Conservation (phyloP, 257 asterid genomes). For the Plantago major region DNA sequence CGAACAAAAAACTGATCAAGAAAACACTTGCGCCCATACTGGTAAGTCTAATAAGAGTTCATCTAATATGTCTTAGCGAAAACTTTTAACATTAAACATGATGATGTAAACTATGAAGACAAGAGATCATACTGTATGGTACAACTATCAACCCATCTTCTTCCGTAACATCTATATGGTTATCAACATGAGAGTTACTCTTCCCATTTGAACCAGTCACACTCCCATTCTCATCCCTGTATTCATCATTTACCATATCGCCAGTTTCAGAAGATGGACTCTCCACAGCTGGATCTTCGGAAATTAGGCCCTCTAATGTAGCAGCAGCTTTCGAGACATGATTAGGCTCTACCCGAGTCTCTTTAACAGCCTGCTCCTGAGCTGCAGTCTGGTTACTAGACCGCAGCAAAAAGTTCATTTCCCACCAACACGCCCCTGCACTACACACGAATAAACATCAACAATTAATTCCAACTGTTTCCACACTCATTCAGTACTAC, state of each 20-base stretch:
- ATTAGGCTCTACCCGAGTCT: constrained; percentile 35
- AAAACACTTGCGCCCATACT: background rate
- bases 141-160: constrained; percentile 71
- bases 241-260: constrained; percentile 38
- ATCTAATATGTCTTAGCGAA: constrained; percentile 3
- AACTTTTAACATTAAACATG: constrained; percentile 12
- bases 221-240: constrained; percentile 41
- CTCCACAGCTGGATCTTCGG: constrained; percentile 49
- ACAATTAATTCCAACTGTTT: too few relatives aligned
- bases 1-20: constrained; percentile 3
- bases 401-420: constrained; percentile 93
- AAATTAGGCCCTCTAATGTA: constrained; percentile 57
- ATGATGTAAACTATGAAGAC: constrained; percentile 19
- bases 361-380: constrained; percentile 49
- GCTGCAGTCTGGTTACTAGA: constrained; percentile 66
- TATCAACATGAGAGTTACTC: constrained; percentile 33
- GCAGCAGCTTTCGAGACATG: constrained; percentile 37
- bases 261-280: constrained; percentile 32
- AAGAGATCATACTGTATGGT: constrained; percentile 55
- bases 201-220: constrained; percentile 34
- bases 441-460: too few relatives aligned
- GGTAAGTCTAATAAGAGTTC: constrained; percentile 7
- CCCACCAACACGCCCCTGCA: constrained; percentile 23
- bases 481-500: too few relatives aligned
- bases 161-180: constrained; percentile 73